Evolutionary conservation across 208 protist genomes (phyloP), one percentile per base, ranked within the genome.

Genomic region (Porcisia deanei): DNA sequence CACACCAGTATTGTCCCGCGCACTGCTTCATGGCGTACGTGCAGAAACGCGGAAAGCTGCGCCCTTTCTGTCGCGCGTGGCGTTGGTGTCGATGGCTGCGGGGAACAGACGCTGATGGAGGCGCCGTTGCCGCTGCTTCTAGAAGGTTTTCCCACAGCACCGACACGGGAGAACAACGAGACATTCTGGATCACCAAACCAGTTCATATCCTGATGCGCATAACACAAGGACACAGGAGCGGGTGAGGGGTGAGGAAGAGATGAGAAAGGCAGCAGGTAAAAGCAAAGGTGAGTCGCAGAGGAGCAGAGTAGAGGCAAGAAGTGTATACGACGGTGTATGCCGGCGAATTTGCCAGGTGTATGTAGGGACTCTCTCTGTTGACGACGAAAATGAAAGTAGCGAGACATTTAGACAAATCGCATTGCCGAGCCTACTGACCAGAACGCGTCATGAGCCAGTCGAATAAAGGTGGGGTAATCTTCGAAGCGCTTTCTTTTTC

Each of bases 1-100:
- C 77, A 49, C 77, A 82, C 77, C 77, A 82, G 58, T 68, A 82
- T 7, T 66, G 66, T 5, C 77, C 77, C 34, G 53, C 47, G 25
- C 58, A 59, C n/a, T 74, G 64, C 67, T 82, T 82, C 39, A 64
- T 74, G 18, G 53, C 72, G 49, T 82, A 82, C 8, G 47, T 53
- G 22, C 71, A 82, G 34, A 54, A 34, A 2, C 58, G 66, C 39
- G 58, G 57, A 39, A 49, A 54, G 37, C 72, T 12, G 45, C 30
- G 55, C 25, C 49, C 43, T 18, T 52, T 63, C 25, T 52, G 63
- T 67, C 63, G 63, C 63, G 1, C 22, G 41, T 43, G 41, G 54
- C n/a, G 25, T 70, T 30, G 59, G 66, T 41, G 61, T 8, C 65
- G 75, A 10, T 30, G 66, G 25, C 45, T 7, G 37, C 30, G 63